Conservation (phyloP, 331 rosid species). For the Dryas integrifolia region DNA sequence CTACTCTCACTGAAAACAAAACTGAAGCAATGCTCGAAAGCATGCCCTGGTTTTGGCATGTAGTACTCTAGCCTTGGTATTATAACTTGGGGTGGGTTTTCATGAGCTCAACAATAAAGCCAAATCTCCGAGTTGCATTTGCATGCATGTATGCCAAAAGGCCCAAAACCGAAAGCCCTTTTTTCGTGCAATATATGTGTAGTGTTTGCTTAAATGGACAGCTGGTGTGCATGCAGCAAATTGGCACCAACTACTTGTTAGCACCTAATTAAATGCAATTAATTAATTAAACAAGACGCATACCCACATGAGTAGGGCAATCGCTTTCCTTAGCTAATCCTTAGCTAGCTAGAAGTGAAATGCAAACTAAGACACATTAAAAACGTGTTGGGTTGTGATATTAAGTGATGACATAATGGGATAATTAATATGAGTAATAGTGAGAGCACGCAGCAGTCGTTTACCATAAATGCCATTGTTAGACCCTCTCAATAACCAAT, state of each 20-base stretch:
- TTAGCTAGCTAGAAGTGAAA: no score
- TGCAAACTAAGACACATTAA: no score
- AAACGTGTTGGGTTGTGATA: neutral
- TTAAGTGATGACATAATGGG: neutral
- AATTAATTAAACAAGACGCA: neutral
- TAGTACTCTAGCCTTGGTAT: neutral
- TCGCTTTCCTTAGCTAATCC: no score
- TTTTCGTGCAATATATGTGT: neutral
- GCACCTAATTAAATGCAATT: neutral
- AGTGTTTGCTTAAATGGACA: neutral
- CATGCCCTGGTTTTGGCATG: neutral
- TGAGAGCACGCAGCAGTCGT: neutral
- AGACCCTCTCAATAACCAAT: neutral
- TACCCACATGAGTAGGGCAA: no score
- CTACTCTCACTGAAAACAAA: neutral
- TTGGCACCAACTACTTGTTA: neutral
- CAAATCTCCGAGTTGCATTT: constrained; percentile 2
- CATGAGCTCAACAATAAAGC: neutral
- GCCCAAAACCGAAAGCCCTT: neutral
- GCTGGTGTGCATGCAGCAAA: constrained; percentile 13
- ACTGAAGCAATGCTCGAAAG: neutral
- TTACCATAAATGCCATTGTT: neutral
- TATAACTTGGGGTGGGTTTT: neutral
- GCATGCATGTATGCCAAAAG: neutral
- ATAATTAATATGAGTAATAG: neutral